Conservation (phyloP, 2,329 filamentous ascomycete species). For the Botrytis elliptica region DNA sequence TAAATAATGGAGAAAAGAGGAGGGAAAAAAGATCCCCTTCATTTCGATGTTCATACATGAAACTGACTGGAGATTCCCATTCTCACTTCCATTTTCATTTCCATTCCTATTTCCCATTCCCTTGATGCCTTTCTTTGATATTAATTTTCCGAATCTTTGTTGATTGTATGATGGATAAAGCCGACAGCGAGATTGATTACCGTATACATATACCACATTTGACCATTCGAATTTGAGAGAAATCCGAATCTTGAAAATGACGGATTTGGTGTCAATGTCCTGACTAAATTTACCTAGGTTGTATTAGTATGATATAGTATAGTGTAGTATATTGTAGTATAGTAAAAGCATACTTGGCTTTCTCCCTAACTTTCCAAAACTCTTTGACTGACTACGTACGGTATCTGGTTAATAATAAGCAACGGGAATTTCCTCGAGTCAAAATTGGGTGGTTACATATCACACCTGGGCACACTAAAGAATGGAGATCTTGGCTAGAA, state of each 20-base stretch:
- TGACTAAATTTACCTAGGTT: background rate
- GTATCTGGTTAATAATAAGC: no score
- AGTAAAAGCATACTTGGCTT: background rate
- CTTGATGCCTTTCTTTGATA: background rate
- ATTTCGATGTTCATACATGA: background rate
- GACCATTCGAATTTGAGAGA: no score
- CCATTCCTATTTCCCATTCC: background rate
- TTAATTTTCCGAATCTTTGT: background rate
- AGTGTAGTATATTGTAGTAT: background rate
- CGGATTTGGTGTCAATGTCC: background rate
- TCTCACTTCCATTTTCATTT: background rate
- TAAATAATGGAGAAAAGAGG: background rate
- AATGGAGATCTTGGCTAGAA: background rate
- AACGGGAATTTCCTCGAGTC: slow-evolving; percentile 3
- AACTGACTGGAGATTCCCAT: slow-evolving; percentile 1
- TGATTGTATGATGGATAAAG: background rate
- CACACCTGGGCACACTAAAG: background rate
- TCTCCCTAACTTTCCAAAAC: background rate
- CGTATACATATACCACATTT: background rate
- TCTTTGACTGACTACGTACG: background rate
- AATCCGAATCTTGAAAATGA: background rate
- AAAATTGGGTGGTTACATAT: background rate
- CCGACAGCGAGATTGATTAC: background rate
- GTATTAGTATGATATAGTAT: background rate
- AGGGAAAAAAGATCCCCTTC: background rate